Base-by-base conservation (phyloP, 306 rosid genomes). In the Rosa multiflora region DNA sequence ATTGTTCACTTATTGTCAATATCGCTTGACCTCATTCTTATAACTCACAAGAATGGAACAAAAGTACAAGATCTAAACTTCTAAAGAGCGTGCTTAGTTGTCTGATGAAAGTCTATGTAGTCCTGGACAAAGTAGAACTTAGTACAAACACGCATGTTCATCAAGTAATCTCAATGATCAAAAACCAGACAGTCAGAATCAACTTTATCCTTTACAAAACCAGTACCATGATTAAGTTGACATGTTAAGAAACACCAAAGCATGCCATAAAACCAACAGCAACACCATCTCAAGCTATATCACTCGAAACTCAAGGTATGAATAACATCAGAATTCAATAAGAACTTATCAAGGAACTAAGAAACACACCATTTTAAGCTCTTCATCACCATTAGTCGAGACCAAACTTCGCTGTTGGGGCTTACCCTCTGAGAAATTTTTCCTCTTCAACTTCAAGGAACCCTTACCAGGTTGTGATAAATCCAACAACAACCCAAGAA, bases 361-460 rank as follows among this genome's bases (percentile, higher is more conserved):
- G 5, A 48, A 62, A 77, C 90, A 43, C 64, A 92, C 98, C 97
- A 94, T 87, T 85, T 94, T 92, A 83, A 89, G 88, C 73, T 94
- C 95, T 84, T 88, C 89, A 77, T 89, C 98, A 70, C 74, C 89
- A 74, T 40, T 67, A 61, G 75, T 88, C 39, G 88, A 79, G 78
- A 83, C 76, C 58, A 86, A 76, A 59, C 78, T 79, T 70, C 76
- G 83, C 75, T 82, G 75, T 53, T 84, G 92, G 70, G 37, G 77
- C 62, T 94, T 91, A 61, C 84, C 29, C 1, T 90, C 74, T 14
- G 84, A 66, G 49, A 80, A 82, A 13, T n/a, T 55, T 47, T 86
- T 90, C 74, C 77, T 89, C 74, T 81, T 73, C 4, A 82, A 14
- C 74, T 80, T 75, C 3, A 82, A 15, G 21, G 29, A 77, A 70